Evolutionary conservation across 331 rosid species (phyloP), one percentile per base, ranked within the genome.

Genomic region (Quercus tomentella): DNA sequence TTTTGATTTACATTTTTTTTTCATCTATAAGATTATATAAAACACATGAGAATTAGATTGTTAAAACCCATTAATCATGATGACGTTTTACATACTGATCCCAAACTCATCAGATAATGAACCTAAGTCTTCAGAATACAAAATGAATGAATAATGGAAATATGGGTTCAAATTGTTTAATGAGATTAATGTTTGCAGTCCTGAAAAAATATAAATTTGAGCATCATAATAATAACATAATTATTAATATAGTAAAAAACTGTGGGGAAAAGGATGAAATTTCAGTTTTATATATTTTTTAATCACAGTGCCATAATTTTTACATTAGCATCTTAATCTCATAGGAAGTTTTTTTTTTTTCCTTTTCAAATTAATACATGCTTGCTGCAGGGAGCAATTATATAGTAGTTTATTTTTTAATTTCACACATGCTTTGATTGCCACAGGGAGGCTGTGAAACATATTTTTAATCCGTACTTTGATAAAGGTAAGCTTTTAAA

Each of bases 371-470:
- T 66, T 21, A 10, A 11, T 74, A 69, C 72, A 23, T 31, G 68
- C 82, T 80, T 89, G 87, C 57, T 49, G 4, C 37, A 33, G 67
- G 67, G 21, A 1, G 16, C n/a, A 18, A 76, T 84, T 0, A 25
- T 12, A 56, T 35, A 20, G 16, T 22, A 23, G 22, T 21, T 23
- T 26, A 31, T 12, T 22, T 22, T 69, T 17, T 56, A 58, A 70
- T 2, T 66, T 21, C 17, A 11, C 74, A 69, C 72, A 21, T 41
- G 68, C 82, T 80, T 80, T 86, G 58, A 70, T 83, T 89, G 87
- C 56, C 74, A 77, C 96, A 96, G 99, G 89, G 89, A 96, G 76
- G 88, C 89, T 56, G 94, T 90, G 67, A 87, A 84, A 84, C 77
- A 75, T 52, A 70, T 84, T 71, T 87, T 96, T 52, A 84, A 73